These are phyloP conservation scores for Phytophthora fragariae DNA, from an alignment of 352 stramenopile genomes.

Conservation along the genomic window DNA sequence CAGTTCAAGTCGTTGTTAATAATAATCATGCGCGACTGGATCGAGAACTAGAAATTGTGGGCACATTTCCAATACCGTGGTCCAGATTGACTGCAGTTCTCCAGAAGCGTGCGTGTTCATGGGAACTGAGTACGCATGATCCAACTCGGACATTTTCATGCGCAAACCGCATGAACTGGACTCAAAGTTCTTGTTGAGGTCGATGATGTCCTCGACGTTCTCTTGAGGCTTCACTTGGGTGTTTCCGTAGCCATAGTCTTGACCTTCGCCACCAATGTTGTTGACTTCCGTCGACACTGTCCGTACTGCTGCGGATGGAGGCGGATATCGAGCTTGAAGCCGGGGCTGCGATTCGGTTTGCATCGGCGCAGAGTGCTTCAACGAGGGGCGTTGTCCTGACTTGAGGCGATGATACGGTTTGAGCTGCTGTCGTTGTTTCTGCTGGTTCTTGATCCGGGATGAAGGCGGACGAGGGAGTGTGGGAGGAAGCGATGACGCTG, in stretches of 20 bases:
- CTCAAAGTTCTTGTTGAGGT: slow-evolving; percentile 5
- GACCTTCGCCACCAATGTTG: background rate
- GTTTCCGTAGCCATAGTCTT: background rate
- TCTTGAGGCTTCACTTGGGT: slow-evolving; percentile 17
- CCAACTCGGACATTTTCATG: slow-evolving; percentile 31
- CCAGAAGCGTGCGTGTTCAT: slow-evolving; percentile 11
- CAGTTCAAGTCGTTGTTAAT: background rate
- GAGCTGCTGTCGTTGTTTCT: slow-evolving; percentile 23
- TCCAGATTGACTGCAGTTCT: slow-evolving; percentile 24
- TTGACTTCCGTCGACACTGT: background rate
- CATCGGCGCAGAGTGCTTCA: background rate
- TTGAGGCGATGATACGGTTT: slow-evolving; percentile 32
- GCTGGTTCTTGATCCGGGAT: slow-evolving; percentile 21
- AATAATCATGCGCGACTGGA: slow-evolving; percentile 7
- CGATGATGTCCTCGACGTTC: slow-evolving; percentile 7
- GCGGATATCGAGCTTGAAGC: background rate
- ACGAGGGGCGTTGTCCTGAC: slow-evolving; percentile 16
- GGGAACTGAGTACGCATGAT: slow-evolving; percentile 24
- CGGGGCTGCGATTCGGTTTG: background rate
- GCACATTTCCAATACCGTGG: slow-evolving; percentile 31
- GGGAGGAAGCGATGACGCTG: slow-evolving; percentile 24
- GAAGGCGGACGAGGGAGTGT: slow-evolving; percentile 21
- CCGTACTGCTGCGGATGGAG: no score
- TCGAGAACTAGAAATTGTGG: slow-evolving; percentile 35
- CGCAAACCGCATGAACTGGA: slow-evolving; percentile 13